Conservation (phyloP, 2,329 filamentous ascomycete species). For the Pseudogymnoascus sp. region DNA sequence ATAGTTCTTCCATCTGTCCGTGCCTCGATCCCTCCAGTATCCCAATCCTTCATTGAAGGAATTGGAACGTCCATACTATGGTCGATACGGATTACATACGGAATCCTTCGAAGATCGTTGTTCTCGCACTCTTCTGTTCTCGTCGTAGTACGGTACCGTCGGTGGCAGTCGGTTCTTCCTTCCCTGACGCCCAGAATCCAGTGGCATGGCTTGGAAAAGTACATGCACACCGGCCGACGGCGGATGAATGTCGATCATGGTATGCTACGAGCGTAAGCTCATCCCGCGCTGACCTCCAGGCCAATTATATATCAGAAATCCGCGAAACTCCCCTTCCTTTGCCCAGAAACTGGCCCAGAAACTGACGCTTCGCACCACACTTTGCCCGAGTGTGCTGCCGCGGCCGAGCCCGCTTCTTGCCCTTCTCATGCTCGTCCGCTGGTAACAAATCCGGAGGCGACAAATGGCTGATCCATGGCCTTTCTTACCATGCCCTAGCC, state of each 20-base stretch:
- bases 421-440: background rate
- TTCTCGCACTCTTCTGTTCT: background rate
- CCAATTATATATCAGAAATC: background rate
- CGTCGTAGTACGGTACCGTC: background rate
- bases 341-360: background rate
- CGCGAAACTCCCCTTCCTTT: background rate
- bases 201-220: background rate
- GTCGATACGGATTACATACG: background rate
- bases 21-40: background rate
- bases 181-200: constrained; percentile 5
- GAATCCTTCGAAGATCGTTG: background rate
- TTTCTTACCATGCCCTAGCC: background rate
- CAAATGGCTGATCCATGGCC: background rate
- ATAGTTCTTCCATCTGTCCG: background rate
- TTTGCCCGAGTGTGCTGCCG: background rate
- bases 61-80: background rate
- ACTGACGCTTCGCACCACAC: background rate
- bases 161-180: background rate
- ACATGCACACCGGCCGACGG: background rate
- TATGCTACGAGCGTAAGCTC: background rate
- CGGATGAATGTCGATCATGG: constrained; percentile 4
- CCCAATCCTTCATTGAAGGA: background rate
- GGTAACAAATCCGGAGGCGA: constrained; percentile 1
- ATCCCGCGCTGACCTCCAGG: background rate
- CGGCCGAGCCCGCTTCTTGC: background rate